Conservation (phyloP, 2,329 filamentous ascomycete genomes). For the Diaporthe sp. region DNA sequence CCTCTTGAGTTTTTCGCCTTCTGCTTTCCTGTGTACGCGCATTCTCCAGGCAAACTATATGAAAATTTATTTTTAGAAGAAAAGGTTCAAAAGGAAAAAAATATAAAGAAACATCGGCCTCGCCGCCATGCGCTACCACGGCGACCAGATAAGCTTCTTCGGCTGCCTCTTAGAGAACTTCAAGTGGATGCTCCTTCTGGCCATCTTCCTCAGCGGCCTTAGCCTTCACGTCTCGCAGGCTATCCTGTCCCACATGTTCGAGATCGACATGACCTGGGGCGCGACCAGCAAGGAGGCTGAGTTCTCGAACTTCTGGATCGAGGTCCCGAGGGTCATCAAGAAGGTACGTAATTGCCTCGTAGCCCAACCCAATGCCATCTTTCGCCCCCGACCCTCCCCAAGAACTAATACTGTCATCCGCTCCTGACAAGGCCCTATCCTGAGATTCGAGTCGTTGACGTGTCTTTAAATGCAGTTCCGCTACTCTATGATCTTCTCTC, state of each 20-base stretch:
- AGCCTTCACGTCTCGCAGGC: conserved; percentile 85
- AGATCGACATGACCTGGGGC: conserved; percentile 88
- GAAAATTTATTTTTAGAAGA: background rate
- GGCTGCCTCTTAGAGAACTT: conserved; percentile 71
- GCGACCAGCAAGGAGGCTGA: conserved; percentile 86
- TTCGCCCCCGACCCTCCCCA: background rate
- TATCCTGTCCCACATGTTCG: conserved; percentile 83
- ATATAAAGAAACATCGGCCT: conserved; percentile 78
- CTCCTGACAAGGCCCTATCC: background rate
- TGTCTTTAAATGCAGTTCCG: conserved; percentile 66
- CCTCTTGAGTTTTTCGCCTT: background rate
- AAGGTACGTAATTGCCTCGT: conserved; percentile 67
- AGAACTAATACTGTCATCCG: background rate
- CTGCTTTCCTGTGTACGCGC: too few species aligned
- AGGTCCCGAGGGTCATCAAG: conserved; percentile 81
- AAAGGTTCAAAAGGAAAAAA: too few species aligned
- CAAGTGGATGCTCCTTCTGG: conserved; percentile 79
- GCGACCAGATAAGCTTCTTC: conserved; percentile 71
- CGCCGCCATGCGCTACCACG: conserved; percentile 78
- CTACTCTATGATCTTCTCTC: conserved; percentile 73
- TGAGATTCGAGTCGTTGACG: background rate
- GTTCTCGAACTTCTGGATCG: conserved; percentile 86
- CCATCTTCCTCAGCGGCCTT: conserved; percentile 85
- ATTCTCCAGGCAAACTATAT: too few species aligned
- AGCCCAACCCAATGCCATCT: background rate